A percentile compares a stretch with the other conserved stretches of the same genome.
Conservation (phyloP, 768 basidiomycete species). For the Kwoniella sp. region DNA sequence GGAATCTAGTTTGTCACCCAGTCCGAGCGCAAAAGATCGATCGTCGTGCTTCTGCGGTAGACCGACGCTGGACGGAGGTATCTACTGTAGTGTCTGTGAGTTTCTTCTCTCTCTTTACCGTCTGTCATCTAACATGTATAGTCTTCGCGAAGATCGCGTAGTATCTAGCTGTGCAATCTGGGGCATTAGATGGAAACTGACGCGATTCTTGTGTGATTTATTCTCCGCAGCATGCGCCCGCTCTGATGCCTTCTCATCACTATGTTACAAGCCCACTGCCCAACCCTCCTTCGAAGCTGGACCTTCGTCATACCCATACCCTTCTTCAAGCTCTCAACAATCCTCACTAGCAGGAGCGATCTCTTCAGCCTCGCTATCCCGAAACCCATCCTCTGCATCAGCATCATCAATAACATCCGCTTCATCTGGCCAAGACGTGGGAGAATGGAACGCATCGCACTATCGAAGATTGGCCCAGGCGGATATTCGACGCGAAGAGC, state of each 20-base stretch:
- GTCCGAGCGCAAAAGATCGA: constrained; percentile 16
- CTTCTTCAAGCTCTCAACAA: constrained; percentile 4
- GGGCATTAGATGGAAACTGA: not conserved
- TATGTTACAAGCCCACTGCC: constrained; percentile 48
- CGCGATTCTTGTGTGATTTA: not conserved
- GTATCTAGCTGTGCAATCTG: too few relatives aligned
- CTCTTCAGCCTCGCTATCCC: constrained; percentile 26
- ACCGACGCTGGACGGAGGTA: constrained; percentile 38
- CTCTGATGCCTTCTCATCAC: constrained; percentile 50
- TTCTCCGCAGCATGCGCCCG: constrained; percentile 46
- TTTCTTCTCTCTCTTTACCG: not conserved
- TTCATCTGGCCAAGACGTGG: constrained; percentile 11
- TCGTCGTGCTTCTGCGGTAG: constrained; percentile 43
- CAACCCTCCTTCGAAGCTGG: not conserved
- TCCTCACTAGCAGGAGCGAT: constrained; percentile 17
- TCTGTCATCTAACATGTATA: too few relatives aligned
- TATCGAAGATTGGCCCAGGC: constrained; percentile 50
- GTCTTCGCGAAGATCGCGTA: too few relatives aligned
- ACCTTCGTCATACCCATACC: constrained; percentile 8
- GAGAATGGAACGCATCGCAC: constrained; percentile 49
- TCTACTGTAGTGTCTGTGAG: constrained; percentile 52
- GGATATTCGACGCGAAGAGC: constrained; percentile 47
- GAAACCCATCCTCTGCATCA: constrained; percentile 36
- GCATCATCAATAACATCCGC: constrained; percentile 21
- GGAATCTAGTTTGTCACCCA: constrained; percentile 29